Base-by-base conservation (phyloP, 495 filamentous ascomycete species). In the Lasiosphaeriaceae sp. region DNA sequence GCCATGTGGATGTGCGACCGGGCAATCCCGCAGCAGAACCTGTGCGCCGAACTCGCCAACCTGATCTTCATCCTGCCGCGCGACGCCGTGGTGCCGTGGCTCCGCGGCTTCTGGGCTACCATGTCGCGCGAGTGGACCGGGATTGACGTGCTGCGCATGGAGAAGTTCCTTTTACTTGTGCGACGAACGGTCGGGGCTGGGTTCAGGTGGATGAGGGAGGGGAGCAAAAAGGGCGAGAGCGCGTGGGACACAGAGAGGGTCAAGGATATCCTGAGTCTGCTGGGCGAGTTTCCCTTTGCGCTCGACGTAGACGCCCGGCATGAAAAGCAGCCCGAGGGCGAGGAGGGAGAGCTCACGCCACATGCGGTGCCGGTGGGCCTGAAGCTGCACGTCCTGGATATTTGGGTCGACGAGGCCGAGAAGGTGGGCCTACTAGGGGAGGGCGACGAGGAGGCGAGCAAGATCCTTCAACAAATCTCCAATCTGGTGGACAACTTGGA, bases 1-100 rank as follows among this genome's bases (percentile, higher is more conserved):
- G 94, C 91, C 74, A 84, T 96, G 70, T 96, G 90, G 86, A 93
- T 96, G 86, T 90, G 86, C 70, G 92, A 96, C 74, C 89, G 89
- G 49, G 87, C 91, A 19, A 77, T 86, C 56, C 84, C 88, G 11
- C 93, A 97, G 78, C 93, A 96, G 80, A 83, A 82, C 31, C 87
- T 97, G 48, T 85, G 86, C 65, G 72, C 76, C 54, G 84, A 90
- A 47, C 87, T 97, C 48, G 89, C 94, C 49, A 75, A 75, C 29
- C 85, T 97, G 49, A 72, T 92, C 39, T 75, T 80, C 50, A 74
- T 83, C 16, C 80, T 96, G 31, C 84, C 84, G 22, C 67, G 77
- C 12, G 71, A 79, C 52, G 82, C 87, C 64, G 74, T 91, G 8
- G 76, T 77, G 2, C 65, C 73, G 12, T 93, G 87, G 73, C 71